phyloP scores from a whole-genome alignment of 768 basidiomycete species.

The Collybiopsis confluens region DNA sequence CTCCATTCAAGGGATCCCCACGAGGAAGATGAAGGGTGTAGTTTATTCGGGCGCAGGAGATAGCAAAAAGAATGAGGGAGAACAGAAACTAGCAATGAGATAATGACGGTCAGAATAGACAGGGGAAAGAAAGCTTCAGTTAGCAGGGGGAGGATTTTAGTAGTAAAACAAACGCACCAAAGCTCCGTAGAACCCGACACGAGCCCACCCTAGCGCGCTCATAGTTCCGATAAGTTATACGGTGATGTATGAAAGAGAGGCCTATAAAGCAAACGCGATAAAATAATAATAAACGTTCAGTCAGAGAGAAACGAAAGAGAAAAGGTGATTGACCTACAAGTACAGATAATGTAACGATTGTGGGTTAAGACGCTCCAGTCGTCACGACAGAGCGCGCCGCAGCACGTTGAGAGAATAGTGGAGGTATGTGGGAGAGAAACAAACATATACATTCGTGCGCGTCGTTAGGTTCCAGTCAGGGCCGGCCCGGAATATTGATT shows the following conservation, averaged over 20 bases:
- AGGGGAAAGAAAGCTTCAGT: not conserved
- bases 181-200: not conserved
- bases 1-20: conserved; percentile 53
- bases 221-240: not conserved
- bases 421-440: too few relatives aligned
- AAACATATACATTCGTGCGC: too few relatives aligned
- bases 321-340: too few relatives aligned
- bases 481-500: too few relatives aligned
- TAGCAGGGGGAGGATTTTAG: not conserved
- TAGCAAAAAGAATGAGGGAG: conserved; percentile 51
- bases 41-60: conserved; percentile 57
- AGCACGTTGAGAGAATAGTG: too few relatives aligned
- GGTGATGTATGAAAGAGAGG: not conserved
- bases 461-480: too few relatives aligned
- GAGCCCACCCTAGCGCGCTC: not conserved
- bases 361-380: too few relatives aligned
- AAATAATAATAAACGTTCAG: too few relatives aligned
- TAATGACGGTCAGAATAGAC: too few relatives aligned
- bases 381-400: too few relatives aligned
- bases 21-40: conserved; percentile 59
- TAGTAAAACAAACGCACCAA: not conserved
- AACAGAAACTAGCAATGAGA: conserved; percentile 47
- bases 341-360: too few relatives aligned
- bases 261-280: not conserved
- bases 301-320: too few relatives aligned